Evolutionary conservation across 768 basidiomycete genomes (phyloP), one percentile per base, ranked within the genome.

Genomic region (Amylocystis lapponica): DNA sequence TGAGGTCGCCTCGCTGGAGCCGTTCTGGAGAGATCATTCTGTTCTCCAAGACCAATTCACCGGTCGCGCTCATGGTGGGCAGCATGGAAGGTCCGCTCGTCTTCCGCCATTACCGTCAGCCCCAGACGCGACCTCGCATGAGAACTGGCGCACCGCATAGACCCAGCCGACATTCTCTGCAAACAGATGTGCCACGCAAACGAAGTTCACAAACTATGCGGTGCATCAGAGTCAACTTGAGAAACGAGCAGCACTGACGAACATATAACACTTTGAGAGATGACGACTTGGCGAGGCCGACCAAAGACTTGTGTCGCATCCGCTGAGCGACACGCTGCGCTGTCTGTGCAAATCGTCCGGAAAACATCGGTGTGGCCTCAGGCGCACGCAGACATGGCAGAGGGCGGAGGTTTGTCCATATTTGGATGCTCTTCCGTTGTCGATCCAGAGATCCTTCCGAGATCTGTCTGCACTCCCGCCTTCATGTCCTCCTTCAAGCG

Each of bases 401-500:
- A n/a, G n/a, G n/a, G n/a, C n/a, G n/a, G n/a, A n/a, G n/a, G n/a
- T n/a, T n/a, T n/a, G n/a, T n/a, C n/a, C n/a, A n/a, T n/a, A n/a
- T n/a, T n/a, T n/a, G n/a, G n/a, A n/a, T n/a, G n/a, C n/a, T n/a
- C n/a, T n/a, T n/a, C n/a, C n/a, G n/a, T n/a, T n/a, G n/a, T n/a
- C n/a, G n/a, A n/a, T n/a, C n/a, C n/a, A n/a, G n/a, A n/a, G n/a
- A n/a, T n/a, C n/a, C n/a, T n/a, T n/a, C n/a, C n/a, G n/a, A n/a
- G n/a, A n/a, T n/a, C n/a, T n/a, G n/a, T n/a, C n/a, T n/a, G n/a
- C n/a, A 37, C 23, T 37, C 36, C 23, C 23, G n/a, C 31, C 17
- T 11, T 30, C 31, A 86, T 87, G 85, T 83, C 82, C 49, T 85
- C 84, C n/a, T 89, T 89, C 81, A 88, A 82, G 62, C 72, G 84